These are phyloP conservation scores for Primulina huaijiensis DNA, from an alignment of 257 asterid species.

Conservation along the genomic window DNA sequence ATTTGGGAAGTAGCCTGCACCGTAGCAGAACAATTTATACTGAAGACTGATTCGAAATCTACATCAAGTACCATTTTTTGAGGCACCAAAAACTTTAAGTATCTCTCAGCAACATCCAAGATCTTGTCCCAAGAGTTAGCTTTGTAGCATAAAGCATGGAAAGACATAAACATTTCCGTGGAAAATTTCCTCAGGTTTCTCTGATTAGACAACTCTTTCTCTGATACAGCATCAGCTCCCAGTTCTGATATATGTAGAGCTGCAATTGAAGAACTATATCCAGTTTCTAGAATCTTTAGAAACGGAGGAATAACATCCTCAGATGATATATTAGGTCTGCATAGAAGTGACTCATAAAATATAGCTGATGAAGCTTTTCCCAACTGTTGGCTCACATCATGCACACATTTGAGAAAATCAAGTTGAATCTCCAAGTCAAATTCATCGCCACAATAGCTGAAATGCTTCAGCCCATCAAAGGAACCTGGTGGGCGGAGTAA, in stretches of 20 bases:
- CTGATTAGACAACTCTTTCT: conserved; percentile 69
- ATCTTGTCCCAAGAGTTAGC: conserved; percentile 78
- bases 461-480: conserved; percentile 38
- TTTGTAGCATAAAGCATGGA: conserved; percentile 58
- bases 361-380: conserved; percentile 87
- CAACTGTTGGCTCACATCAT: conserved; percentile 70
- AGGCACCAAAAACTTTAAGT: conserved; percentile 76
- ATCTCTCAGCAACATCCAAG: conserved; percentile 65
- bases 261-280: conserved; percentile 59
- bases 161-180: conserved; percentile 61
- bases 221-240: conserved; percentile 79
- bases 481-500: conserved; percentile 46
- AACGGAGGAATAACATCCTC: conserved; percentile 77
- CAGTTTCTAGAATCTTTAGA: conserved; percentile 69
- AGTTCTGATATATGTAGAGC: conserved; percentile 60
- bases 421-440: conserved; percentile 53
- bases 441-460: conserved; percentile 41
- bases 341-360: conserved; percentile 65
- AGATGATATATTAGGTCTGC: conserved; percentile 50
- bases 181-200: conserved; percentile 82
- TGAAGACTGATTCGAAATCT: conserved; percentile 41
- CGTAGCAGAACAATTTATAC: conserved; percentile 45
- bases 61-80: conserved; percentile 51
- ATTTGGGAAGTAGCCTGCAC: conserved; percentile 89
- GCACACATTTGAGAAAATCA: conserved; percentile 68